Base-by-base conservation (phyloP, 2,329 filamentous ascomycete genomes). In the Pestalotiopsis fici region DNA sequence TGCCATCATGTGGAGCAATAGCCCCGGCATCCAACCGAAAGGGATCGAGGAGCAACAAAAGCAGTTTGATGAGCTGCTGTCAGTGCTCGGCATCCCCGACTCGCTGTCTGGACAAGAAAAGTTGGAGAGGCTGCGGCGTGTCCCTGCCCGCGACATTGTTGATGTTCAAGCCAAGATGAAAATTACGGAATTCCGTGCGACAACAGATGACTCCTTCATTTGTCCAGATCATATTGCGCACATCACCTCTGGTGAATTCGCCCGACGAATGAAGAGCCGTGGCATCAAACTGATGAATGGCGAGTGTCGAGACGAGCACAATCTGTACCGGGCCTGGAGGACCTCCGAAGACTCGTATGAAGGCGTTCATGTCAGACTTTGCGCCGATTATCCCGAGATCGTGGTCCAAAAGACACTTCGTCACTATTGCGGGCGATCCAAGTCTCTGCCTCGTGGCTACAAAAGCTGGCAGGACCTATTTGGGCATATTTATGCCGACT, bases 1-100 rank as follows among this genome's bases (percentile, higher is more conserved):
- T 64, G 84, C 79, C 9, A 79, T 86, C 59, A 88, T 88, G 83
- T 69, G 60, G 61, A 59, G 15, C 54, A 72, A 75, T 15, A 70
- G 67, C 3, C 63, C 70, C 21, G 67, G 67, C 12, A 50, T 67
- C 37, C 64, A 64, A 43, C 55, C 59, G 4, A 71, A 68, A 25
- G 70, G 68, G 18, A 64, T 70, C 3, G n/a, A 50, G 37, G 70
- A 73, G 21, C 68, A 68, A 60, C 68, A 69, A 43, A 64, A 66
- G 28, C 68, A 69, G 27, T 69, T 69, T 31, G 66, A 69, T 23
- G 68, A 69, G 39, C 50, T 69, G 25, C n/a, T 66, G 12, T 61
- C 63, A 12, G 56, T 39, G 15, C 64, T 69, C 27, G 64, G 60
- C 13, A 66, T 69, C 37, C 59, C 64, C 18, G 37, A 23, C 4